Evolutionary conservation across 225 moss, liverwort and hornwort species (phyloP).

Genomic region (Climacium dendroides): DNA sequence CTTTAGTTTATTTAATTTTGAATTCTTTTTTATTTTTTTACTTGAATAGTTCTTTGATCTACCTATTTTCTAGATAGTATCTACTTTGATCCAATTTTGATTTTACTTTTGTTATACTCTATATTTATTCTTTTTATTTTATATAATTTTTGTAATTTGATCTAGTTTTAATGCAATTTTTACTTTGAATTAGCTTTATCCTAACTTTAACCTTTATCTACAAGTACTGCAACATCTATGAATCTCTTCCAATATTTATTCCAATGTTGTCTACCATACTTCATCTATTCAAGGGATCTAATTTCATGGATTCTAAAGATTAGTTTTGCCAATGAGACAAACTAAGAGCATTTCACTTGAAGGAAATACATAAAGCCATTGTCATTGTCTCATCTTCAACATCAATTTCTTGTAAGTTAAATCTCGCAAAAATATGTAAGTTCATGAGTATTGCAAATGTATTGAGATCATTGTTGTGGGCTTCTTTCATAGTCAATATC

Average conservation of each 20-base stretch:
- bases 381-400: background rate
- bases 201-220: background rate
- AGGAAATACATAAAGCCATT: background rate
- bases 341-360: background rate
- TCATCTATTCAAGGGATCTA: background rate
- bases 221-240: too few species aligned
- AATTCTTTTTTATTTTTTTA: background rate
- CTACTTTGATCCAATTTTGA: background rate
- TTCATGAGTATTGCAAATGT: background rate
- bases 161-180: background rate
- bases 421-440: rapidly evolving
- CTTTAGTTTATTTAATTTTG: background rate
- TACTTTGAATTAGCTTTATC: background rate
- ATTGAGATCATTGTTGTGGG: background rate
- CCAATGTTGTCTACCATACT: background rate
- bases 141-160: too few species aligned
- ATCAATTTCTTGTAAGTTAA: background rate
- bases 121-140: background rate
- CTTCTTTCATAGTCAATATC: too few species aligned
- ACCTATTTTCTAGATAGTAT: background rate
- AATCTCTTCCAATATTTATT: background rate
- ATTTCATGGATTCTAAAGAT: background rate
- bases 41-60: background rate
- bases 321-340: background rate
- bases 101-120: background rate